These are phyloP conservation scores for Cryoendolithus antarcticus DNA, from an alignment of 2,329 filamentous ascomycete species.

Conservation along the genomic window DNA sequence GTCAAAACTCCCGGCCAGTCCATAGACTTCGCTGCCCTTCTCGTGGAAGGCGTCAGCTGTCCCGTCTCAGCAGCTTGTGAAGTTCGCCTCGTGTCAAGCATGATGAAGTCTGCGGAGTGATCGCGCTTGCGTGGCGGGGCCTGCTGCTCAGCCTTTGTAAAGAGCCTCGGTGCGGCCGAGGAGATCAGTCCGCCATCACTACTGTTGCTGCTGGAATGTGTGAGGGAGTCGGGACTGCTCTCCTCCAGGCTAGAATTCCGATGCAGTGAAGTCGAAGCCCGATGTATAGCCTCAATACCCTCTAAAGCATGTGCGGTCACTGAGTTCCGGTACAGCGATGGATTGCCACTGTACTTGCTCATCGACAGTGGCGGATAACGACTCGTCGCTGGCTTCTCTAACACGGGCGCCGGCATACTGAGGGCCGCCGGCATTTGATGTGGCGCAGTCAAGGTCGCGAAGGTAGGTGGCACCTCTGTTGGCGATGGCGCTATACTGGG, in stretches of 20 bases:
- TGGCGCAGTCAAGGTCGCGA: background rate
- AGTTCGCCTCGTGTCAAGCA: slow-evolving; percentile 35
- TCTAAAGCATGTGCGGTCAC: slow-evolving; percentile 21
- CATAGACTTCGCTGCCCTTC: slow-evolving; percentile 9
- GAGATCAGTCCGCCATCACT: slow-evolving; percentile 14
- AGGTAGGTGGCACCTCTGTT: no score
- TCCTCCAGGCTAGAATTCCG: slow-evolving; percentile 6
- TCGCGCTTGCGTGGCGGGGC: slow-evolving; percentile 7
- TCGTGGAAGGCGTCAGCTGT: slow-evolving; percentile 25
- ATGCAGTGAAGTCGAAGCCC: slow-evolving; percentile 15
- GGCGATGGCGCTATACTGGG: no score
- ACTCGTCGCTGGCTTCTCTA: slow-evolving; percentile 11
- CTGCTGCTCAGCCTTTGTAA: slow-evolving; percentile 7
- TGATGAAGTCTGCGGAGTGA: slow-evolving; percentile 18
- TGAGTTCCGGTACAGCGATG: slow-evolving; percentile 22
- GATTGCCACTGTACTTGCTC: slow-evolving; percentile 26
- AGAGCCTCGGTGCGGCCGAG: slow-evolving; percentile 14
- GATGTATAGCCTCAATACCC: slow-evolving; percentile 15
- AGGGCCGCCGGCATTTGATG: slow-evolving; percentile 17
- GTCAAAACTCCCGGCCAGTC: background rate
- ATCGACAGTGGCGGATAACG: slow-evolving; percentile 24
- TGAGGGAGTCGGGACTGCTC: slow-evolving; percentile 12
- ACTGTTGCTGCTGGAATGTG: slow-evolving; percentile 9
- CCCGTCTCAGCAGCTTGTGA: slow-evolving; percentile 40
- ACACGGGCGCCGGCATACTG: background rate